Evolutionary conservation across 148 eudicot genomes (phyloP), one percentile per base, ranked within the genome.

Genomic region (Camellia granthamiana): DNA sequence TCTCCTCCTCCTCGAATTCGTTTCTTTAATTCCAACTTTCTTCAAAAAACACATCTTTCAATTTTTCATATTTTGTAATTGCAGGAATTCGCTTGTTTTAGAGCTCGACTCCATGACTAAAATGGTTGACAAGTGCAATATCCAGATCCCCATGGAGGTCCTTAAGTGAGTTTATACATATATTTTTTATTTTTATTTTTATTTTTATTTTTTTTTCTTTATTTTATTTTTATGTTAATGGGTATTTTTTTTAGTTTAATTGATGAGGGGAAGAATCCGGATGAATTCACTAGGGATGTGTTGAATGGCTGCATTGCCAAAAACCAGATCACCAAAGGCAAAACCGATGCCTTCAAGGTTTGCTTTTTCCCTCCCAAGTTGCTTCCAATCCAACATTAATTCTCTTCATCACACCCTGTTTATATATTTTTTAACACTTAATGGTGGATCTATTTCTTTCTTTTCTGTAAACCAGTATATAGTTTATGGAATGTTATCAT

Each of bases 181-280:
- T 0, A 23, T 23, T 23, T 23, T 23, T 23, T 23, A 23, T 38
- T 69, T 78, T 2, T 47, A 23, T 43, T 18, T 71, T n/a, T n/a
- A n/a, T n/a, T n/a, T n/a, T n/a, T n/a, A n/a, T n/a, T n/a, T n/a
- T n/a, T 14, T 43, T 44, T 47, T 79, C 72, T 62, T 72, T 13
- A 8, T 71, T 54, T 73, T 3, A 11, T n/a, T n/a, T 30, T 68
- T 7, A 19, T 66, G 21, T 51, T 9, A 12, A 9, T 43, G 71
- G 21, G 5, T 68, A 47, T 46, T 51, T 74, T 3, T 4, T 66
- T 47, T 86, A 91, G 94, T 77, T 87, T 92, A 77, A 92, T 96
- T 71, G 98, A 96, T 47, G 91, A 93, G 41, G 99, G 97, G 15
- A 90, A 90, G 85, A 93, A 93, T 77, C 98, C 95, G 0, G 97